Conservation (phyloP, 2,329 filamentous ascomycete genomes). For the Clonostachys chloroleuca region DNA sequence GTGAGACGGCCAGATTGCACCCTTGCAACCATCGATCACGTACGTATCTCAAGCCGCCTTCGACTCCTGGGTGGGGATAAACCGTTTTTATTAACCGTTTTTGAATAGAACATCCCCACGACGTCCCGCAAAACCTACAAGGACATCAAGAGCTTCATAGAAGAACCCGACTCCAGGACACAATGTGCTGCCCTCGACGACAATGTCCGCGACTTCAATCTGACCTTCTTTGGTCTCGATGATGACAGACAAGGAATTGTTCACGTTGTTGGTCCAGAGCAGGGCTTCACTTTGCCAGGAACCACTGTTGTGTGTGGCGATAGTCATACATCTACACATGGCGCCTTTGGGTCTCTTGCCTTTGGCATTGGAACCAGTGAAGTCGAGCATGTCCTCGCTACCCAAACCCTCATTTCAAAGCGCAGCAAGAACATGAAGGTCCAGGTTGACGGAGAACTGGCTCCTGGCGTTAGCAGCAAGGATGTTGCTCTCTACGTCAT, state of each 20-base stretch:
- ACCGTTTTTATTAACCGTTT: constrained; percentile 1
- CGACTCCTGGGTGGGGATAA: background rate
- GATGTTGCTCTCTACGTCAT: constrained; percentile 93
- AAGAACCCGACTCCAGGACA: constrained; percentile 87
- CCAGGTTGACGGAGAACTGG: constrained; percentile 86
- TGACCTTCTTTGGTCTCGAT: constrained; percentile 95
- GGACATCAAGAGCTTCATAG: constrained; percentile 88
- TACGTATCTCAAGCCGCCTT: constrained; percentile 42
- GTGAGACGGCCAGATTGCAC: constrained; percentile 96
- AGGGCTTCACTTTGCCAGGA: constrained; percentile 95
- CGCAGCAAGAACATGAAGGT: constrained; percentile 99
- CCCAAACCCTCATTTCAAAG: constrained; percentile 91
- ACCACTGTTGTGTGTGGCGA: constrained; percentile 98
- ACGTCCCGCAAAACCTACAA: constrained; percentile 88
- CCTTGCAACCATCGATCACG: constrained; percentile 92
- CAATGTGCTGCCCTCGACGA: constrained; percentile 96
- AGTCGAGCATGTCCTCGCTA: constrained; percentile 93
- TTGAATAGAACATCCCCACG: constrained; percentile 81
- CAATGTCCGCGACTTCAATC: constrained; percentile 92
- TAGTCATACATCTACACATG: constrained; percentile 96
- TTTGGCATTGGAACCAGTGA: constrained; percentile 98
- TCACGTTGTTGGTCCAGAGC: constrained; percentile 96
- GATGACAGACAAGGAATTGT: constrained; percentile 98
- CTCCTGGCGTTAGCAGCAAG: constrained; percentile 91
- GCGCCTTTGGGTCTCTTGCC: constrained; percentile 89